Conservation (phyloP, 2,329 filamentous ascomycete genomes). For the Alternaria brassicae region DNA sequence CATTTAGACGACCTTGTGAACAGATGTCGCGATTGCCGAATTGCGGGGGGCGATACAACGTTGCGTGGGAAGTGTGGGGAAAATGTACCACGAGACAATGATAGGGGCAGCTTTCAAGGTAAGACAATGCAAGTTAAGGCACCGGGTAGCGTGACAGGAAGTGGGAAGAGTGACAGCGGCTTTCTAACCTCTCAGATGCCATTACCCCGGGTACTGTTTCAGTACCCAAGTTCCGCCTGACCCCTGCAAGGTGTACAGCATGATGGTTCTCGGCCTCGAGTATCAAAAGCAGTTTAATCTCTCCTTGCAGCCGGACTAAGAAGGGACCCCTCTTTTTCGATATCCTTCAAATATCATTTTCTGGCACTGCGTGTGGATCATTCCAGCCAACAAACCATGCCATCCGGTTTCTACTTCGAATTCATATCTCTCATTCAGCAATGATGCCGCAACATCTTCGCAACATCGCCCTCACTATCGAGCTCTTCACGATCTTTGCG, state of each 20-base stretch:
- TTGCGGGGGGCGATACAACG: conserved; percentile 37
- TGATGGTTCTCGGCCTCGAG: conserved; percentile 43
- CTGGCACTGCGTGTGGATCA: conserved; percentile 31
- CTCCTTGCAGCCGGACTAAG: conserved; percentile 46
- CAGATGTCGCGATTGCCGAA: conserved; percentile 30
- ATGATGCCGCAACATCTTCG: conserved; percentile 44
- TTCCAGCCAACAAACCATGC: conserved; percentile 45
- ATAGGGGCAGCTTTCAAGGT: conserved; percentile 17
- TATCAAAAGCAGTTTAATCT: conserved; percentile 45
- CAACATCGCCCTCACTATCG: conserved; percentile 33
- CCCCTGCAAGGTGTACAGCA: conserved; percentile 44
- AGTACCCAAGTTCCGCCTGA: conserved; percentile 42
- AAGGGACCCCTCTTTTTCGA: conserved; percentile 40
- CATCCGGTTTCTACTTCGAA: conserved; percentile 38
- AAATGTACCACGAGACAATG: conserved; percentile 23
- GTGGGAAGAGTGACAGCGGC: conserved; percentile 27
- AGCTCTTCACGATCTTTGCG: conserved; percentile 32
- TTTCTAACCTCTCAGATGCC: conserved; percentile 29
- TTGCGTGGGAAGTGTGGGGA: conserved; percentile 40
- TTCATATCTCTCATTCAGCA: conserved; percentile 40
- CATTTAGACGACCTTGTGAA: not conserved
- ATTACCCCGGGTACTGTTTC: conserved; percentile 35
- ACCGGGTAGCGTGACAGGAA: conserved; percentile 33
- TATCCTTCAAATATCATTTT: conserved; percentile 47
- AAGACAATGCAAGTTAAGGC: conserved; percentile 15